Conservation (phyloP, 2,329 filamentous ascomycete genomes). For the Alternaria arbusti region DNA sequence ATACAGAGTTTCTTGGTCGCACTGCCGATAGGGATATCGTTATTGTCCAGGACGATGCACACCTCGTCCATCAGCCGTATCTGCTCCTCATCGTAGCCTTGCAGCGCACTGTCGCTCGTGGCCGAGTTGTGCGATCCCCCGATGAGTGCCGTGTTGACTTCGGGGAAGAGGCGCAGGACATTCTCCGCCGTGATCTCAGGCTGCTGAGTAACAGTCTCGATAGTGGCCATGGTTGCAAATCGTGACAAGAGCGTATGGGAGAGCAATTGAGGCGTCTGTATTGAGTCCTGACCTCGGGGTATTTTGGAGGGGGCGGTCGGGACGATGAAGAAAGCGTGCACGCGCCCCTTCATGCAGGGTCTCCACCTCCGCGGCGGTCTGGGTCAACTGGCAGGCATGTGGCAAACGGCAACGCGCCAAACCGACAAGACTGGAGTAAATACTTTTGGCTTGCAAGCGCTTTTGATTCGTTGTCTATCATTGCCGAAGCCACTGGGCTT, state of each 20-base stretch:
- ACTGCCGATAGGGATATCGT: conserved; percentile 91
- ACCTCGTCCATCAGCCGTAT: conserved; percentile 98
- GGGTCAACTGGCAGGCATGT: neutral
- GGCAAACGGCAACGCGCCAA: neutral
- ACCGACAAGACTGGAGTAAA: neutral
- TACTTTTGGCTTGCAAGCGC: neutral
- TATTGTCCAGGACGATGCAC: conserved; percentile 93
- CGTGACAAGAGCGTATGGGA: neutral
- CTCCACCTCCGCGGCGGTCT: conserved; percentile 1
- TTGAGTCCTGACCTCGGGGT: neutral
- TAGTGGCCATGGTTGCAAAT: conserved; percentile 42
- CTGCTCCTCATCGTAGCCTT: conserved; percentile 96
- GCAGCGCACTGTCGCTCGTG: conserved; percentile 70
- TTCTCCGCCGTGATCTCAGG: conserved; percentile 82
- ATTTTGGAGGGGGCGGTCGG: conserved; percentile 5
- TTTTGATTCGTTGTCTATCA: conserved; percentile 3
- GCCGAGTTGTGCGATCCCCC: conserved; percentile 66
- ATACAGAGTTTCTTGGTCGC: conserved; percentile 97
- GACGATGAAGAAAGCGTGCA: conserved; percentile 2
- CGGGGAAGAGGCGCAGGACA: conserved; percentile 87
- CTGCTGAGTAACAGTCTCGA: conserved; percentile 43
- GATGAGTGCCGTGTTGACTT: conserved; percentile 70
- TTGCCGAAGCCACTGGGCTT: conserved; percentile 4
- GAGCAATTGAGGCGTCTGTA: conserved; percentile 6
- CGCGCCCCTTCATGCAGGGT: conserved; percentile 7